Conservation (phyloP, 176 grass and related monocot genomes). For the Oryza rufipogon region DNA sequence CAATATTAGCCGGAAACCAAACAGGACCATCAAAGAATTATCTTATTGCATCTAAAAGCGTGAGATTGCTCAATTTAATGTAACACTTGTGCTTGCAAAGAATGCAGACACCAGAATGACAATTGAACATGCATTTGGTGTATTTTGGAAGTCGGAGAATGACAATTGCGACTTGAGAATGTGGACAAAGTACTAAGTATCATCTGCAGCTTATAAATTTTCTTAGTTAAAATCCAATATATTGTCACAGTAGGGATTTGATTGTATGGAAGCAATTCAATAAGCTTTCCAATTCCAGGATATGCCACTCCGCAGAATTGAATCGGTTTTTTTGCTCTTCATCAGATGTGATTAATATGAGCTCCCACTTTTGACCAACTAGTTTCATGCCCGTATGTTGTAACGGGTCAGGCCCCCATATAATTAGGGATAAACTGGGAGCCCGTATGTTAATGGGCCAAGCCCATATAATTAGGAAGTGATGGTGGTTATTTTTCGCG, state of each 20-base stretch:
- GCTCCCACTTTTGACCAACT: background rate
- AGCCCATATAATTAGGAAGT: too few relatives aligned
- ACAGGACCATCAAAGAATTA: background rate
- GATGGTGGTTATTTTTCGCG: too few relatives aligned
- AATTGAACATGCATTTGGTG: background rate
- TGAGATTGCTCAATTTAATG: background rate
- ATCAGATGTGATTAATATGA: background rate
- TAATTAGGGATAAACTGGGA: too few relatives aligned
- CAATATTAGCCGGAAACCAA: background rate
- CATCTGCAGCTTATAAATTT: background rate
- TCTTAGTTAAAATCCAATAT: background rate
- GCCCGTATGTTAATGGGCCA: too few relatives aligned
- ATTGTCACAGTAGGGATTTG: background rate
- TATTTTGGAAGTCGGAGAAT: background rate
- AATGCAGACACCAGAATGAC: background rate
- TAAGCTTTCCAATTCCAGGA: background rate
- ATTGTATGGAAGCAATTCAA: background rate
- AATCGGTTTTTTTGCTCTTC: background rate
- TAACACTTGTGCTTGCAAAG: background rate
- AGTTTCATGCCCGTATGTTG: too few relatives aligned
- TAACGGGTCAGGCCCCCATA: too few relatives aligned
- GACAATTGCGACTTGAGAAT: background rate
- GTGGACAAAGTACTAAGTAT: background rate
- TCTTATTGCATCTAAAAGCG: background rate
- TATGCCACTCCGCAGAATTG: background rate